phyloP scores from a whole-genome alignment of 208 protist species.

The Leishmania gerbilli region DNA sequence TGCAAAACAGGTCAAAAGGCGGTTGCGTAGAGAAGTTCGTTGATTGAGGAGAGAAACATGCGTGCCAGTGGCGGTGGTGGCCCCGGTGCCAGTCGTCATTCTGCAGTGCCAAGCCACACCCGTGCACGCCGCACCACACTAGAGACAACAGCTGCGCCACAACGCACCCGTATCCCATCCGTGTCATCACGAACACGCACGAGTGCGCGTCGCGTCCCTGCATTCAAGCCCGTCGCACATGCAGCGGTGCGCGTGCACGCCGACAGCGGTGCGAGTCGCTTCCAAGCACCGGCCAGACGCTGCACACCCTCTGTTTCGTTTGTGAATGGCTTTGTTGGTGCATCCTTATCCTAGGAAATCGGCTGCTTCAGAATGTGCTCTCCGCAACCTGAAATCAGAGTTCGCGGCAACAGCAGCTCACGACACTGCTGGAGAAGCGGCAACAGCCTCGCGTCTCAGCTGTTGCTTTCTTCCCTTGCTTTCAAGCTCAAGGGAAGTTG shows the following conservation, averaged over 20 bases:
- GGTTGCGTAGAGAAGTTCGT: background rate
- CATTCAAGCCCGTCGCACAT: background rate
- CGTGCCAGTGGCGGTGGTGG: background rate
- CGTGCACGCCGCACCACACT: background rate
- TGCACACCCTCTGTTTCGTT: background rate
- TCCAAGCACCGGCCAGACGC: background rate
- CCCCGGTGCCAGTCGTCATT: background rate
- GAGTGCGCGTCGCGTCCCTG: background rate
- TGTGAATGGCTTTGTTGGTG: background rate
- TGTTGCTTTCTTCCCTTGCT: background rate
- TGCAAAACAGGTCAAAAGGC: constrained; percentile 4
- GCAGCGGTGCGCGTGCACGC: background rate
- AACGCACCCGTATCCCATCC: background rate
- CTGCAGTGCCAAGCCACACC: background rate
- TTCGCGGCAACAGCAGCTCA: background rate
- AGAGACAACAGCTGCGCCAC: background rate
- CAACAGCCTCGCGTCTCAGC: background rate
- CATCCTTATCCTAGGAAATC: background rate
- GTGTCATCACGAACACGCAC: background rate
- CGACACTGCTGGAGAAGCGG: background rate
- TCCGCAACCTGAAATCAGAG: background rate
- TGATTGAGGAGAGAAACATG: background rate
- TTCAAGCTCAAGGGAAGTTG: background rate
- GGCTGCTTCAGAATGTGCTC: background rate
- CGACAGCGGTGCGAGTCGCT: background rate